Evolutionary conservation across 345 rosid species (phyloP).

Genomic region (Corymbia maculata): DNA sequence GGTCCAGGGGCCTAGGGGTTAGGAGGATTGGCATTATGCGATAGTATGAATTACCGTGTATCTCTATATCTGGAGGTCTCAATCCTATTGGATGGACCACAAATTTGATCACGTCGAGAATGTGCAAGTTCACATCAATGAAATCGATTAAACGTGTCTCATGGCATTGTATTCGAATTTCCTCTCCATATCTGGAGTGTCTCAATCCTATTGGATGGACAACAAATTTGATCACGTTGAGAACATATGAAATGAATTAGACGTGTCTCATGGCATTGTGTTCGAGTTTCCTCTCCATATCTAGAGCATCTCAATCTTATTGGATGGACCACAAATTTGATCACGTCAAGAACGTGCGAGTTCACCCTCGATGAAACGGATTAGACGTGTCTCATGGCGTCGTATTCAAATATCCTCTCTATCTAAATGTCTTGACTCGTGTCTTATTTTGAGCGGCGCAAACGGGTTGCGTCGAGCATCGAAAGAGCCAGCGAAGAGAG

Average conservation of each 20-base stretch:
- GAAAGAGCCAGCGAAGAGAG: neutral
- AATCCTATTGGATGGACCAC: neutral
- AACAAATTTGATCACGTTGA: too few relatives aligned
- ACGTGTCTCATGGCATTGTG: rapidly evolving
- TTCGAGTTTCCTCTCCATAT: too few relatives aligned
- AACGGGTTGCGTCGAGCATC: neutral
- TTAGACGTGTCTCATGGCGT: neutral
- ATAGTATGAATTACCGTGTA: neutral
- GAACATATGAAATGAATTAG: neutral
- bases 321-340: neutral
- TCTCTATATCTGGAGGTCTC: too few relatives aligned
- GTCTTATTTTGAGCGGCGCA: neutral
- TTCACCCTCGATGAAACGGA: neutral
- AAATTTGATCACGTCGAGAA: too few relatives aligned
- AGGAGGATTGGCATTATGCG: neutral
- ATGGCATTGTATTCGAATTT: rapidly evolving
- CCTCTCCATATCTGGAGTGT: neutral
- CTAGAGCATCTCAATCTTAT: too few relatives aligned
- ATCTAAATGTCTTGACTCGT: neutral
- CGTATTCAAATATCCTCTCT: neutral
- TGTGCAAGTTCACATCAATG: neutral
- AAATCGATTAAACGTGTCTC: neutral
- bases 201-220: too few relatives aligned
- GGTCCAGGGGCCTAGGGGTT: neutral
- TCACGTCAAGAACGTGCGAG: neutral